These are phyloP conservation scores for Pseudotsuga menziesii DNA, from an alignment of 75 land plant species.

Conservation along the genomic window DNA sequence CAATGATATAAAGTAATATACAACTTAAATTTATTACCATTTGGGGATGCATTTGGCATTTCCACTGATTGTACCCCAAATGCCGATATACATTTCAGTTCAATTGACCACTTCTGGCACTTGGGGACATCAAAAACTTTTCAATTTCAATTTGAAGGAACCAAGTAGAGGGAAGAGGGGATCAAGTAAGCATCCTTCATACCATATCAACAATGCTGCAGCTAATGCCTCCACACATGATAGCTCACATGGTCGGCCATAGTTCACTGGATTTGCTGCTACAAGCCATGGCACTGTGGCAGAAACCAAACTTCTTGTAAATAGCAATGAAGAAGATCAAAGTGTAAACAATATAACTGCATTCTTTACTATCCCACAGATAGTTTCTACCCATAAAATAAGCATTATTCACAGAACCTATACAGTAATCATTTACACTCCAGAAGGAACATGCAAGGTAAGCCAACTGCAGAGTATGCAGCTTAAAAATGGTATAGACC, in stretches of 20 bases:
- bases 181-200: constrained; percentile 6
- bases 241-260: constrained; percentile 90
- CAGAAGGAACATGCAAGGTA: neutral
- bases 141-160: no score
- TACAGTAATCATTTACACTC: neutral
- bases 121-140: no score
- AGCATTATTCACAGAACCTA: neutral
- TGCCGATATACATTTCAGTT: no score
- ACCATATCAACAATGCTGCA: constrained; percentile 90
- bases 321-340: neutral
- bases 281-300: constrained; percentile 93
- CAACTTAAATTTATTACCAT: no score
- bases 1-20: no score
- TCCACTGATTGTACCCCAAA: no score
- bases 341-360: neutral
- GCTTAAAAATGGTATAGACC: neutral
- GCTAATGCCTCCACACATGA: constrained; percentile 96
- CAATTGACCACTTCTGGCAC: no score
- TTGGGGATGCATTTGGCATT: no score
- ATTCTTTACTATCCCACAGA: neutral
- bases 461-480: neutral
- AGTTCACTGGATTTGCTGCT: constrained; percentile 96
- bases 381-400: neutral
- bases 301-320: neutral
- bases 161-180: no score